Evolutionary conservation across 1,284 basidiomycete genomes (phyloP), one percentile per base, ranked within the genome.

Genomic region (Cutaneotrichosporon cavernicola): DNA sequence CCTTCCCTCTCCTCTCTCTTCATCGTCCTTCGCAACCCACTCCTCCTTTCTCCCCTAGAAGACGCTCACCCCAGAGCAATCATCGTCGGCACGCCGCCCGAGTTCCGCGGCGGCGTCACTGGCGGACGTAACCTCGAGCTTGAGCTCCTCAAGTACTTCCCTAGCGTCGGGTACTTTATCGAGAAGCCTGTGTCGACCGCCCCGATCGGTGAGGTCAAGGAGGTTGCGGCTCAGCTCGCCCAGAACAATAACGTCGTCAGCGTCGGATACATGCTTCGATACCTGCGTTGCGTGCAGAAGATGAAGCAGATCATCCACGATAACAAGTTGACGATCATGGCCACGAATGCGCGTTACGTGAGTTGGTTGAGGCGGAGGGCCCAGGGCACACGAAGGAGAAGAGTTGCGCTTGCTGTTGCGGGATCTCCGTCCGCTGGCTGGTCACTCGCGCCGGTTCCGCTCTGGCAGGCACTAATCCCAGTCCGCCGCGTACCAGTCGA

Each of bases 281-380:
- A 97, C 82, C 85, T 96, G 73, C 90, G 90, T 80, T 94, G 92
- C 58, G 92, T 97, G 22, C 96, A 98, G 82, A 90, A 90, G 86
- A 98, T 99, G 92, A 97, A 98, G 83, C 86, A 90, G 68, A 95
- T 98, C 78, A 91, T 98, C 76, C 85, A 92, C 74, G 93, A 96
- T 68, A 97, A 97, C 80, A 87, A 94, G 76, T 85, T 98, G 65
- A 90, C 90, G n/a, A 94, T 99, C 64, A 98, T 99, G 95, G 87
- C 90, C 59, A 97, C 95, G 61, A 89, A 95, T 71, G 95, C 94
- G 10, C 90, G 95, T 68, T 98, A 98, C 82, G 92, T 93, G 46
- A 72, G 76, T 74, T 11, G 34, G 26, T 18, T 34, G 53, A 21
- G 34, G 34, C 11, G 22, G n/a, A 36, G 18, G 30, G n/a, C n/a